phyloP scores from a whole-genome alignment of 192 early-diverging fungal species.

The Coemansia sp. region DNA sequence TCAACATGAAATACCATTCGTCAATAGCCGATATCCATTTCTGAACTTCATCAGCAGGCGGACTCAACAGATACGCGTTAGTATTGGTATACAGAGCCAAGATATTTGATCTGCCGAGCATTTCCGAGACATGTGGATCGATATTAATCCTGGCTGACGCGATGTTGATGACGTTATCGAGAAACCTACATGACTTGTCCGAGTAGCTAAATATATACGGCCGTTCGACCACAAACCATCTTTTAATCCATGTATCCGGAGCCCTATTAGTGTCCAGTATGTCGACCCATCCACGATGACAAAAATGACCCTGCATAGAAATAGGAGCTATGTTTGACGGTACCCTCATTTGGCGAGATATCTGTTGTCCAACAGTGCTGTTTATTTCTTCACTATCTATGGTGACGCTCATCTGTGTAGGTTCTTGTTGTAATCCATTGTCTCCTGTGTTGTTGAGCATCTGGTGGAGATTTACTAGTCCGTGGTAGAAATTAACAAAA shows the following conservation, averaged over 20 bases:
- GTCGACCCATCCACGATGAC: slow-evolving; percentile 33
- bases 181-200: slow-evolving; percentile 61
- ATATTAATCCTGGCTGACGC: slow-evolving; percentile 56
- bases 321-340: slow-evolving; percentile 15
- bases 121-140: slow-evolving; percentile 25
- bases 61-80: slow-evolving; percentile 33
- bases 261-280: slow-evolving; percentile 31
- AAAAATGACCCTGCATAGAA: slow-evolving; percentile 25
- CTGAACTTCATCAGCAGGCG: slow-evolving; percentile 28
- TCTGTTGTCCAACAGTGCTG: too few species aligned
- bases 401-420: slow-evolving; percentile 2
- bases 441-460: not conserved
- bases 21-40: slow-evolving; percentile 54
- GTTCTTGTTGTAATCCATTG: slow-evolving; percentile 34
- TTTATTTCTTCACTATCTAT: too few species aligned
- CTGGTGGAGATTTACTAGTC: slow-evolving; percentile 10
- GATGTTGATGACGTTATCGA: slow-evolving; percentile 76
- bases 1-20: slow-evolving; percentile 44
- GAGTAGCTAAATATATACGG: slow-evolving; percentile 82
- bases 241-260: slow-evolving; percentile 65
- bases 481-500: slow-evolving; percentile 14
- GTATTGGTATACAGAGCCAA: slow-evolving; percentile 44
- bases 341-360: not conserved
- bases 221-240: slow-evolving; percentile 73
- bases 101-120: slow-evolving; percentile 29